Evolutionary conservation across 371 early-diverging fungal species (phyloP).

Genomic region (Batrachochytrium dendrobatidis): DNA sequence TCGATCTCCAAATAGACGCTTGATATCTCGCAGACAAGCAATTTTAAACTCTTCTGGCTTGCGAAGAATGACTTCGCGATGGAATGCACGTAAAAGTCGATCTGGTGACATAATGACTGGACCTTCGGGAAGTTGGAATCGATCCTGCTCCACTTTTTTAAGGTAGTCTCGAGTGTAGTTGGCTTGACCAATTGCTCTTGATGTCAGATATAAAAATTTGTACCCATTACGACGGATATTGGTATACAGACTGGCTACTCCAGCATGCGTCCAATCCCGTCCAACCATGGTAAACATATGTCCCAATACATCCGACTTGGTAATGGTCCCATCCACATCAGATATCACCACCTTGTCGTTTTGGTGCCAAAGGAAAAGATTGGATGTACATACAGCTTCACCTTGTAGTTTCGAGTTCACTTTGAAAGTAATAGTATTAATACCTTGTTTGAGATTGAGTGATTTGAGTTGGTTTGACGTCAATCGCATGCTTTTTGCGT

Average conservation of each 20-base stretch:
- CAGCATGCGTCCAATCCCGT: conserved; percentile 97
- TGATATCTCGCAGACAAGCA: conserved; percentile 89
- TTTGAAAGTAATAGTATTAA: conserved; percentile 85
- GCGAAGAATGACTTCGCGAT: conserved; percentile 91
- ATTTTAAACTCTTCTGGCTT: conserved; percentile 98
- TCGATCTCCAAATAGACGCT: conserved; percentile 64
- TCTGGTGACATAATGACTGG: conserved; percentile 98
- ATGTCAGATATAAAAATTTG: conserved; percentile 93
- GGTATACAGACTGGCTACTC: conserved; percentile 94
- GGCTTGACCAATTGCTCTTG: conserved; percentile 88
- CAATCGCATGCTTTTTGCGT: conserved; percentile 83
- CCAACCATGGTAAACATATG: conserved; percentile 98
- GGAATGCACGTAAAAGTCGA: conserved; percentile 86
- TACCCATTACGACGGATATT: conserved; percentile 94
- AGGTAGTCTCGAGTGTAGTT: conserved; percentile 85
- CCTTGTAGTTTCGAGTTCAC: conserved; percentile 71
- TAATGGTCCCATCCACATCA: conserved; percentile 99
- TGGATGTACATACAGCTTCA: conserved; percentile 68
- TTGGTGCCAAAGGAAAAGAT: conserved; percentile 85
- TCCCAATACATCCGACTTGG: conserved; percentile 96
- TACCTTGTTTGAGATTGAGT: conserved; percentile 76
- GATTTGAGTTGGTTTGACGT: conserved; percentile 85
- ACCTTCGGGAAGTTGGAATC: conserved; percentile 88
- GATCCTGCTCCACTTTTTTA: conserved; percentile 80
- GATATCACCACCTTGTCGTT: conserved; percentile 90